Evolutionary conservation across 495 filamentous ascomycete genomes (phyloP).

Genomic region (Paragyromitra xinjiangensis): DNA sequence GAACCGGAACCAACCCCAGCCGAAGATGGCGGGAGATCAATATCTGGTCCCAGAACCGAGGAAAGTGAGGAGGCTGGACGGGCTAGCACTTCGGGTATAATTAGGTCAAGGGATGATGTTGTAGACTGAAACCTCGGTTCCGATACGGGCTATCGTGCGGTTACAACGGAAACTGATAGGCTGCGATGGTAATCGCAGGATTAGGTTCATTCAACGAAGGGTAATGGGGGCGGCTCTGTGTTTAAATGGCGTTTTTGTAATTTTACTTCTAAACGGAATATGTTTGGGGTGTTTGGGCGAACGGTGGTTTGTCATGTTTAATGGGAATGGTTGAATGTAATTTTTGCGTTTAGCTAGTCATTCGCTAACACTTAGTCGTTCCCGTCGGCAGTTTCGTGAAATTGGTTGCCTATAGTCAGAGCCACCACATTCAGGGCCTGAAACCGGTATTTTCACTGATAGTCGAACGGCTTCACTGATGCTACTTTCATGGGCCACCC

Average conservation of each 20-base stretch:
- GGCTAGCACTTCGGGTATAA: neutral
- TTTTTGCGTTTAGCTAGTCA: neutral
- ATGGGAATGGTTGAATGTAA: neutral
- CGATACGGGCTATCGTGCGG: neutral
- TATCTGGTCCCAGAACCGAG: neutral
- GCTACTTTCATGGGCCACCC: too few relatives aligned
- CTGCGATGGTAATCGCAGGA: neutral
- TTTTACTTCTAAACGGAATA: neutral
- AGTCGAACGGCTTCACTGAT: too few relatives aligned
- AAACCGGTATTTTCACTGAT: too few relatives aligned
- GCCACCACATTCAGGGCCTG: too few relatives aligned
- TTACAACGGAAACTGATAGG: neutral
- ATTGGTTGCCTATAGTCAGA: too few relatives aligned
- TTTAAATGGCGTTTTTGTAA: slow-evolving; percentile 19
- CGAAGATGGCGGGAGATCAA: neutral
- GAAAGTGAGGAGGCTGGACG: neutral
- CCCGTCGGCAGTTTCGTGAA: too few relatives aligned
- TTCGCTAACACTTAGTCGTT: too few relatives aligned
- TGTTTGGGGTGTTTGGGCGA: neutral
- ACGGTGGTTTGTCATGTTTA: neutral
- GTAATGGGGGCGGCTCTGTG: neutral
- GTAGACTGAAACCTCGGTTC: neutral
- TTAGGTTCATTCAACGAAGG: neutral
- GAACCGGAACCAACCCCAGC: neutral
- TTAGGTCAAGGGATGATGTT: slow-evolving; percentile 8